Conservation (phyloP, 768 basidiomycete genomes). For the Tricholoma sp. region DNA sequence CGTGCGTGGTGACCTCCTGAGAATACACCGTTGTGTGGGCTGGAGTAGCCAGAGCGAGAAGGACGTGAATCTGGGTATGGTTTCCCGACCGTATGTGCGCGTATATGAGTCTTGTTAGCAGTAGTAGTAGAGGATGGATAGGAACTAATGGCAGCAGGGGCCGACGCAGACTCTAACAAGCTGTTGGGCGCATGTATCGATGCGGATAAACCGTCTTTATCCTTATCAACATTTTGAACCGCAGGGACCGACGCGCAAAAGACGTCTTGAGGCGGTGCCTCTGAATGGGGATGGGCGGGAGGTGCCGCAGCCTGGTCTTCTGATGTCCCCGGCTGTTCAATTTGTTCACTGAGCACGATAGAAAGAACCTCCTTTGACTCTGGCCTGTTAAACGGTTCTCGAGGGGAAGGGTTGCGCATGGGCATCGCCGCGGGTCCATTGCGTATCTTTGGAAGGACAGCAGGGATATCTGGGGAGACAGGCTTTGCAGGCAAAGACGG, state of each 20-base stretch:
- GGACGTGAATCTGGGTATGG: constrained; percentile 25
- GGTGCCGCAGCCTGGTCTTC: constrained; percentile 17
- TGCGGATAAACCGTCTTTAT: constrained; percentile 31
- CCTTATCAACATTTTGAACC: neutral
- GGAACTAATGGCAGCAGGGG: constrained; percentile 31
- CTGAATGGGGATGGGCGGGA: constrained; percentile 14
- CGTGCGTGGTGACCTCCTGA: constrained; percentile 43
- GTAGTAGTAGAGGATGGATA: constrained; percentile 21
- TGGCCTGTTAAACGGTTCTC: neutral
- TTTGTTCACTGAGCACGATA: neutral
- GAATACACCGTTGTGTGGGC: constrained; percentile 33
- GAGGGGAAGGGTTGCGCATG: constrained; percentile 3
- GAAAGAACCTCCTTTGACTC: neutral
- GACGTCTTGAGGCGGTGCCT: constrained; percentile 7
- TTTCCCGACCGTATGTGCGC: constrained; percentile 55
- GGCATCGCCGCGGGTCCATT: constrained; percentile 4
- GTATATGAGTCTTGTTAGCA: constrained; percentile 39
- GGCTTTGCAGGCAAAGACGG: constrained; percentile 16
- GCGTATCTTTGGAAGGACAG: constrained; percentile 1
- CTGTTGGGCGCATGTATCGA: constrained; percentile 55
- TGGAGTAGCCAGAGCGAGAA: constrained; percentile 40
- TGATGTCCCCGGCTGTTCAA: neutral
- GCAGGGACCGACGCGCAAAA: constrained; percentile 6
- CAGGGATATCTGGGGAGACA: neutral
- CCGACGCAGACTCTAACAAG: constrained; percentile 33